Base-by-base conservation (phyloP, 257 asterid species). In the Orobanche coerulescens region DNA sequence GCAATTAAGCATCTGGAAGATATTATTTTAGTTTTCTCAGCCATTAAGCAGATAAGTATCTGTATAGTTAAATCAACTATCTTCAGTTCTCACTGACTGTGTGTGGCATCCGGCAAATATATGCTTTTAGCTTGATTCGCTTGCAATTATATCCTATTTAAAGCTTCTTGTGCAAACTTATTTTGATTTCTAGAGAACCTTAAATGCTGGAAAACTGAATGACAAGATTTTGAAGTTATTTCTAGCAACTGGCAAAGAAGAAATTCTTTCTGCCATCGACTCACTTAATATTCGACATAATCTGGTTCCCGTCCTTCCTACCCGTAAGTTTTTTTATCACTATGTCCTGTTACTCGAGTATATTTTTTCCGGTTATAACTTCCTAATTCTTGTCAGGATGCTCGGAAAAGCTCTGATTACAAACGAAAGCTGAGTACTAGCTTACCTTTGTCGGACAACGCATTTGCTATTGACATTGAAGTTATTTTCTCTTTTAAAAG, bases 201-300 rank as follows among this genome's bases (percentile, higher is more conserved):
- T 93, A 68, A 76, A 76, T 70, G 95, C 97, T 70, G 99, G 97
- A 62, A 93, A 93, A 75, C 81, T 93, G 73, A 93, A 81, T 57
- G 97, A 93, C 79, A 84, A 64, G 85, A 79, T 89, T 67, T 64
- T 93, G 86, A 89, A 82, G 78, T 71, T 93, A 72, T 93, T 89
- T 70, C 54, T 81, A 66, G 86, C 94, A 58, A 80, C 96, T 53
- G 99, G 92, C 55, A 86, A 83, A 71, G 95, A 89, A 73, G 99
- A 89, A 82, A 65, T 93, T 64, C 79, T 83, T 74, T 75, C 90
- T 47, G 62, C 77, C 53, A 79, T 89, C 42, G 73, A 71, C 22
- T 80, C 95, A 34, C 81, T 93, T 61, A 81, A 93, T 68, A 89
- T 89, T 76, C 81, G 76, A 71, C 83, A 70, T 69, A 81, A 71